Evolutionary conservation across 148 eudicot species (phyloP), one percentile per base, ranked within the genome.

Genomic region (Amaranthus cruentus): DNA sequence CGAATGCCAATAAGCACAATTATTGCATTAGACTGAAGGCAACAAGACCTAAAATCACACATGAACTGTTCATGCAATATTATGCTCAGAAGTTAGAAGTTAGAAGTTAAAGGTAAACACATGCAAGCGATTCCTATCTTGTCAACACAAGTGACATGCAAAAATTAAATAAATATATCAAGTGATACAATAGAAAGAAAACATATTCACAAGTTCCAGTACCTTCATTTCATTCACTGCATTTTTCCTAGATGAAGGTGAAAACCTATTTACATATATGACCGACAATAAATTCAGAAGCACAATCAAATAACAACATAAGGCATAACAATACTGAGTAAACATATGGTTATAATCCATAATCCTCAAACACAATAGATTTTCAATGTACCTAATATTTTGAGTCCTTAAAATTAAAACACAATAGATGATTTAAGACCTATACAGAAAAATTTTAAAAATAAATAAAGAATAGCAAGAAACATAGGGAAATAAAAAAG

Each of bases 191-290:
- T 51, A 57, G 62, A 70, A 70, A 58, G 52, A 50, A 68, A 55
- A 28, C 38, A 28, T 28, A 28, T 28, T 28, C 53, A 71, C 14
- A 66, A 59, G 47, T 18, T 11, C 67, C 74, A 71, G 70, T 89
- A 95, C 98, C 98, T 95, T 91, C 87, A 95, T 95, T 84, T 95
- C 98, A 79, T 74, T 85, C 44, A 95, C 85, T 55, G 97, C 98
- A 68, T 90, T 84, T 88, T 90, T 95, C 79, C 97, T 83, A 62
- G 98, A 95, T 71, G 88, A 81, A 47, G 85, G 84, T 65, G 93
- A 88, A 80, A 88, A 95, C 81, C 98, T 90, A 84, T 91, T 88
- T 44, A 91, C 97, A 81, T 95, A 89, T 73, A 95, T 91, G 76
- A 95, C 98, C 98, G 91, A 76, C 44, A 81, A 55, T 58, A 62